Evolutionary conservation across 1,284 basidiomycete genomes (phyloP), one percentile per base, ranked within the genome.

Genomic region (Melampsora americana): DNA sequence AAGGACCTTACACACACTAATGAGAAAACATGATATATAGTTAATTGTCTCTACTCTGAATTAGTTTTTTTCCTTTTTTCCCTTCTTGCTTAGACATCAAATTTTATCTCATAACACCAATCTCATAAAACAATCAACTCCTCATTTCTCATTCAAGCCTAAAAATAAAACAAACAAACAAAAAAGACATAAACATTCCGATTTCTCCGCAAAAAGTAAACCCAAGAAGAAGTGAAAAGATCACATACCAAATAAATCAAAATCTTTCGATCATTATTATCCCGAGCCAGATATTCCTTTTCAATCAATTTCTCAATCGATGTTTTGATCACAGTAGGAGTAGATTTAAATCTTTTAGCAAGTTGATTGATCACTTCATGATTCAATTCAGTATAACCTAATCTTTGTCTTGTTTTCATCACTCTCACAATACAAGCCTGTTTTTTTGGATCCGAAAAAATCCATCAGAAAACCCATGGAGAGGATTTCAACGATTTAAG

Each of bases 351-450:
- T 2, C 96, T 88, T 77, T 85, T 85, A 16, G 90, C 85, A 1
- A 99, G 85, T 81, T 98, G 95, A 20, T 89, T 87, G 50, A 92
- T 92, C 32, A 94, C 93, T 83, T 99, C 95, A 79, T 90, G 90
- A 74, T 98, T 87, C 20, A 99, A 87, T 77, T 95, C 93, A 78
- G 90, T 92, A 82, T 98, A 94, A 6, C 86, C 84, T 88, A 98
- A 89, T 74, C 88, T 87, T 83, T 98, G 98, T 78, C 95, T 86
- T 81, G 93, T 90, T 85, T 99, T 99, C 96, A 99, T 99, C 50
- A 98, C 90, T 53, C 96, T 89, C 30, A 99, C 96, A 78, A 99
- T 92, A 81, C 93, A 97, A 1, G 95, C 95, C 93, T 96, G 79
- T 16, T 6, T 3, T 12, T 28, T 64, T 28, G 44, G 77, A 77